Evolutionary conservation across 768 basidiomycete species (phyloP).

Genomic region (Suillus sp.): DNA sequence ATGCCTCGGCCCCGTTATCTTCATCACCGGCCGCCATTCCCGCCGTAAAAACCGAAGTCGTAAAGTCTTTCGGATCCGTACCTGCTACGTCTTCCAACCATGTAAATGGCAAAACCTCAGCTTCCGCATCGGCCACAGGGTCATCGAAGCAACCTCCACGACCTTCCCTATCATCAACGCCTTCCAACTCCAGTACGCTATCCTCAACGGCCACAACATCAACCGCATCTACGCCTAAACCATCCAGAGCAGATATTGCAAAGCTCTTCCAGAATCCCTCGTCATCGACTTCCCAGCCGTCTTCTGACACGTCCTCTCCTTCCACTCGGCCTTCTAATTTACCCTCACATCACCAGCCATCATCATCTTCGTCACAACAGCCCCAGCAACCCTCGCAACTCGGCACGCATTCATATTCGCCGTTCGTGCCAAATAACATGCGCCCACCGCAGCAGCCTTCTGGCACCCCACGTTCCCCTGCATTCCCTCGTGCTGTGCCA

Average conservation of each 20-base stretch:
- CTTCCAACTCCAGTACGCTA: conserved; percentile 32
- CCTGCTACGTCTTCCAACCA: conserved; percentile 53
- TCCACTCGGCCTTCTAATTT: conserved; percentile 55
- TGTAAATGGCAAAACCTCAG: conserved; percentile 63
- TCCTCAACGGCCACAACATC: conserved; percentile 35
- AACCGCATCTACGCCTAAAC: conserved; percentile 34
- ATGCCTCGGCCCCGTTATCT: conserved; percentile 72
- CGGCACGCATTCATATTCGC: conserved; percentile 45
- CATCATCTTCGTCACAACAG: conserved; percentile 32
- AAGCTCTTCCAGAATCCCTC: conserved; percentile 43
- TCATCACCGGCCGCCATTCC: conserved; percentile 76
- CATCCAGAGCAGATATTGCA: conserved; percentile 41
- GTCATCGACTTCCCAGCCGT: conserved; percentile 46
- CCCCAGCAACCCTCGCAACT: conserved; percentile 42
- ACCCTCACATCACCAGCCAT: conserved; percentile 48
- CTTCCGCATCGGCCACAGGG: conserved; percentile 45
- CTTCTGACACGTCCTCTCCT: conserved; percentile 60
- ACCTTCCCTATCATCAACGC: conserved; percentile 22
- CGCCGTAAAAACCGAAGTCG: conserved; percentile 65
- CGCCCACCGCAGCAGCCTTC: conserved; percentile 45
- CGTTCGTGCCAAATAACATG: conserved; percentile 51
- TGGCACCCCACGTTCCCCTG: conserved; percentile 66
- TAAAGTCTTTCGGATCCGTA: conserved; percentile 84
- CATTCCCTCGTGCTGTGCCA: conserved; percentile 59
- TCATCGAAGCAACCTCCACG: conserved; percentile 37